Evolutionary conservation across 129 eudicot genomes (phyloP), one percentile per base, ranked within the genome.

Genomic region (Mikania micrantha): DNA sequence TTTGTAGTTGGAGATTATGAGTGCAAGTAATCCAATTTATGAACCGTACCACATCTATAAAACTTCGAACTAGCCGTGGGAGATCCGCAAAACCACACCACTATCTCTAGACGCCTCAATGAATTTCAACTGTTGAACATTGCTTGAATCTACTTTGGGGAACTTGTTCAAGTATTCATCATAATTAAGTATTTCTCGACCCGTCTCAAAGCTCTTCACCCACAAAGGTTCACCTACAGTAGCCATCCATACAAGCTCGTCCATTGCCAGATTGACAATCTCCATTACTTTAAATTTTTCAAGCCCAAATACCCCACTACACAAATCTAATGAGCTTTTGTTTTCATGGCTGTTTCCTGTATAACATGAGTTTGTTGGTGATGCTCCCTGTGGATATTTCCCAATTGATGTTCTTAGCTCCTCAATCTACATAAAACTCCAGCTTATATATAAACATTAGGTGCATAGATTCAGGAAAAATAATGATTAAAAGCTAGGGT

Each of bases 91-190:
- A 85, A 94, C 79, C 50, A 83, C 36, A 32, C 85, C 90, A 58
- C 74, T 69, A 38, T 90, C 95, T 73, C 95, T 87, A 22, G 99
- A 94, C 31, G 97, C 99, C 74, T 94, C 97, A 69, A 94, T 76
- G 44, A 77, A 77, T 77, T 66, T 81, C 74, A 77, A 87, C 11
- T 72, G 80, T 70, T 58, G 65, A 64, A 35, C 75, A 60, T 40
- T 69, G 70, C 79, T 56, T 6, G 36, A 32, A 60, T 21, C 67
- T 20, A 77, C 79, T 7, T 52, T 24, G 27, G 76, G 60, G 44
- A 90, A 85, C 77, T 81, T 78, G 48, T 74, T 87, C 77, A 67
- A 39, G 73, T 94, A 94, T 65, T 90, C 95, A 73, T 90, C 99
- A 62, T 94, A 94, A 66, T 94, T 94, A 36, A 94, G 97, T 59